Conservation (phyloP, 192 early-diverging fungal species). For the Coemansia furcata region DNA sequence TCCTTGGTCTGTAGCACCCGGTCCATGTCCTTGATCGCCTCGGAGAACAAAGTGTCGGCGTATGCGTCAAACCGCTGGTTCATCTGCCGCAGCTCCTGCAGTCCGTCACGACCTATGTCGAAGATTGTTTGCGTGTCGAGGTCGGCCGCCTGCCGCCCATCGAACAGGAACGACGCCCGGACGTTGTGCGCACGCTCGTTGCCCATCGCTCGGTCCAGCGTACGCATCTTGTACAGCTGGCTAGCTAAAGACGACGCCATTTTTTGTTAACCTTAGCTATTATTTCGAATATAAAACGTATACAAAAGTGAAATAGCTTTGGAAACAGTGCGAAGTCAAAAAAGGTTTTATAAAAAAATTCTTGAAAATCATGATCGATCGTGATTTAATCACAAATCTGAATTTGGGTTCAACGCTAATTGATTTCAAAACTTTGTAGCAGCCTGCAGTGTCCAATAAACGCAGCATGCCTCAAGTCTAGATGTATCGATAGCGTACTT, state of each 20-base stretch:
- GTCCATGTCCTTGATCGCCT: slow-evolving; percentile 75
- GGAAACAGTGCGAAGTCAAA: neutral
- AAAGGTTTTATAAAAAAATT: too few species aligned
- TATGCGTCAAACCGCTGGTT: slow-evolving; percentile 66
- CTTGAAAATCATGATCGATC: neutral
- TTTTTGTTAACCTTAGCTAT: neutral
- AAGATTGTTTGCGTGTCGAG: slow-evolving; percentile 85
- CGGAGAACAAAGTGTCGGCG: slow-evolving; percentile 76
- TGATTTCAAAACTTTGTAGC: too few species aligned
- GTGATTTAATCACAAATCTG: neutral
- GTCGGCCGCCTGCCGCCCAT: slow-evolving; percentile 79
- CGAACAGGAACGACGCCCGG: slow-evolving; percentile 79
- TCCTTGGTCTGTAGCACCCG: slow-evolving; percentile 73
- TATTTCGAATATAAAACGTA: slow-evolving; percentile 1
- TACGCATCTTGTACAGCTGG: slow-evolving; percentile 64
- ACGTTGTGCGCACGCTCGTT: slow-evolving; percentile 58
- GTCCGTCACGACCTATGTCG: slow-evolving; percentile 76
- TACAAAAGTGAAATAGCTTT: neutral
- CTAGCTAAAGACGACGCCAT: slow-evolving; percentile 64
- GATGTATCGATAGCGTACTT: too few species aligned
- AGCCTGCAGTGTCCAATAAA: too few species aligned
- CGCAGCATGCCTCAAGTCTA: too few species aligned
- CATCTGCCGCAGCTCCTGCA: slow-evolving; percentile 67
- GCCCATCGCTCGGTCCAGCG: slow-evolving; percentile 58
- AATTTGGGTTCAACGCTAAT: too few species aligned